Evolutionary conservation across 2,329 filamentous ascomycete genomes (phyloP).

Genomic region (Diaporthe ilicicola): DNA sequence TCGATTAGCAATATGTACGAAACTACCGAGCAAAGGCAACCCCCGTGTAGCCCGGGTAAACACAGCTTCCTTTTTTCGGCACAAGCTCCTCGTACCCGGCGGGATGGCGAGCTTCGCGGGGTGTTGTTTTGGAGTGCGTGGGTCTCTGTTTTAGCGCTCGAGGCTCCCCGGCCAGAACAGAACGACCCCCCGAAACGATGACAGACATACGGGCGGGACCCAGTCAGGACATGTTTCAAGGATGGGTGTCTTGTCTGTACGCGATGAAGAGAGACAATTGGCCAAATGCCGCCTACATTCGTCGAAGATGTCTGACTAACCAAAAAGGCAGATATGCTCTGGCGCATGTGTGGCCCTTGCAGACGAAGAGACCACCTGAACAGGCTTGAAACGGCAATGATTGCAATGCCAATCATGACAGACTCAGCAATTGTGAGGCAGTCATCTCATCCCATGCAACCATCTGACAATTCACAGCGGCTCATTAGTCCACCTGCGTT

Average conservation of each 20-base stretch:
- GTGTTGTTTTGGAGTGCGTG: conserved; percentile 10
- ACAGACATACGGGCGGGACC: background rate
- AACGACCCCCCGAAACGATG: background rate
- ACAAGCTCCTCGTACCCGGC: conserved; percentile 21
- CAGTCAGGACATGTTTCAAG: conserved; percentile 15
- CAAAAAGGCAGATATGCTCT: background rate
- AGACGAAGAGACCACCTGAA: background rate
- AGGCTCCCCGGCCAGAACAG: background rate
- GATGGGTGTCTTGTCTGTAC: background rate
- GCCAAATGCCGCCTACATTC: background rate
- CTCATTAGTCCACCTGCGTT: background rate
- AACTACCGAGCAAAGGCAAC: background rate
- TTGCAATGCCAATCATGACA: background rate
- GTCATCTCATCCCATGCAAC: background rate
- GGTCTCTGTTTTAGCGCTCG: conserved; percentile 12
- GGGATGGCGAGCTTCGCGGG: conserved; percentile 1
- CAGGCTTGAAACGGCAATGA: background rate
- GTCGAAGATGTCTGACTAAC: background rate
- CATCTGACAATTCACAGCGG: background rate
- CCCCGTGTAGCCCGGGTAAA: background rate
- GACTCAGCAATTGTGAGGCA: background rate
- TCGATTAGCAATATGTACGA: conserved; percentile 17
- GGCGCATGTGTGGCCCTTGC: background rate
- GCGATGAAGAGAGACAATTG: background rate
- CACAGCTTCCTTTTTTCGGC: conserved; percentile 5